Evolutionary conservation across 2,329 filamentous ascomycete genomes (phyloP).

Genomic region (Bretziella fagacearum): DNA sequence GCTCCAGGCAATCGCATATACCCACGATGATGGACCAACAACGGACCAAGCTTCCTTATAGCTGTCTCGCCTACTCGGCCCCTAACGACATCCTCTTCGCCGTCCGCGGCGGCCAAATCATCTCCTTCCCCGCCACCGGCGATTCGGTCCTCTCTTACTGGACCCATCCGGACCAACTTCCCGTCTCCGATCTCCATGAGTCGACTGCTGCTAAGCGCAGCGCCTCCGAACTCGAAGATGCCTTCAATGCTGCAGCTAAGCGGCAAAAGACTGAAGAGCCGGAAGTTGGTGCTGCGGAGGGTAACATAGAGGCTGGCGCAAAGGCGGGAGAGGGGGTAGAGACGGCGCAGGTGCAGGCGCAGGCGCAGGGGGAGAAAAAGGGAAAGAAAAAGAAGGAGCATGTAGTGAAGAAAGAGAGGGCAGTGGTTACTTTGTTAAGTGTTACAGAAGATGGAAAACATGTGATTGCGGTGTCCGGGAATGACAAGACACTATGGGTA

Average conservation of each 20-base stretch:
- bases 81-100: conserved; percentile 48
- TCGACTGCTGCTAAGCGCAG: conserved; percentile 15
- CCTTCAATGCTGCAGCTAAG: conserved; percentile 12
- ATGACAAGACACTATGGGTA: conserved; percentile 81
- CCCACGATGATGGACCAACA: conserved; percentile 6
- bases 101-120: conserved; percentile 54
- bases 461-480: conserved; percentile 64
- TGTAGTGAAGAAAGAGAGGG: conserved; percentile 30
- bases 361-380: conserved; percentile 18
- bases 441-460: conserved; percentile 47
- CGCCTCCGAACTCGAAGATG: conserved; percentile 19
- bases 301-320: conserved; percentile 19
- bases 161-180: conserved; percentile 32
- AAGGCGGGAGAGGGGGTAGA: conserved; percentile 15
- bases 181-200: conserved; percentile 17
- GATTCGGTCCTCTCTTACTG: conserved; percentile 45
- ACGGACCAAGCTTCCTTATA: conserved; percentile 40
- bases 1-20: neutral
- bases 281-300: conserved; percentile 28
- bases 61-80: conserved; percentile 36
- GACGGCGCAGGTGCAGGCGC: conserved; percentile 15
- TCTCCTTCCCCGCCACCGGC: conserved; percentile 44
- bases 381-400: conserved; percentile 19
- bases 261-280: conserved; percentile 17
- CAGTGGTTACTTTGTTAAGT: conserved; percentile 53